These are phyloP conservation scores for Chaetomium tenue DNA, from an alignment of 495 filamentous ascomycete genomes.

Conservation along the genomic window DNA sequence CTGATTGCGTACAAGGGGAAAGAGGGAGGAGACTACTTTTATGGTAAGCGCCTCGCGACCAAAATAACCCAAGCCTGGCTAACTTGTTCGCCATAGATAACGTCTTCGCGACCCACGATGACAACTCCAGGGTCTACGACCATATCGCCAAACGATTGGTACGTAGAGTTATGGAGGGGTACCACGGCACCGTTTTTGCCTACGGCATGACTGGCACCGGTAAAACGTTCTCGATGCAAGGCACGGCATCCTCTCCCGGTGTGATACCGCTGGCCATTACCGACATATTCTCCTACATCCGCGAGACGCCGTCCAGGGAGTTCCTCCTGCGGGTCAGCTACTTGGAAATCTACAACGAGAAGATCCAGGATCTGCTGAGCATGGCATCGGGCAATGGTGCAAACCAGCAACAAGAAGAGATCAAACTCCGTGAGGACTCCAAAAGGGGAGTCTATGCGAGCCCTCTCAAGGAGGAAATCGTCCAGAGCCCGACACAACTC, in stretches of 20 bases:
- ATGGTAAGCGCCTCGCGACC: slow-evolving; percentile 59
- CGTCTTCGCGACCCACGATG: slow-evolving; percentile 87
- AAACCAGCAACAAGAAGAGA: slow-evolving; percentile 68
- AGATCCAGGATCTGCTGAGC: slow-evolving; percentile 88
- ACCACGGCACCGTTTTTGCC: slow-evolving; percentile 96
- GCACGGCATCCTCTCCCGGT: slow-evolving; percentile 92
- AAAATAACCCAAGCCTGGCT: neutral
- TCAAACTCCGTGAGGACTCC: slow-evolving; percentile 92
- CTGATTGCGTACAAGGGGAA: slow-evolving; percentile 79
- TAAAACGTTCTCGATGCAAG: slow-evolving; percentile 99
- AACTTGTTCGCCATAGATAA: slow-evolving; percentile 62
- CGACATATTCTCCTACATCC: slow-evolving; percentile 98
- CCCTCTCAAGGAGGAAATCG: slow-evolving; percentile 96
- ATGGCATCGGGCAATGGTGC: slow-evolving; percentile 56
- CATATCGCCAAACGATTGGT: slow-evolving; percentile 89
- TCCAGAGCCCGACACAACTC: slow-evolving; percentile 94
- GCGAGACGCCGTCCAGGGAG: slow-evolving; percentile 91
- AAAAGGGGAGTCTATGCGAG: slow-evolving; percentile 96
- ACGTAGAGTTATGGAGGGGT: slow-evolving; percentile 96
- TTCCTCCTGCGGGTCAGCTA: slow-evolving; percentile 97
- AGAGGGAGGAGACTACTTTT: slow-evolving; percentile 89
- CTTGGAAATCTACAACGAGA: slow-evolving; percentile 98
- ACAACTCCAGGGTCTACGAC: slow-evolving; percentile 93
- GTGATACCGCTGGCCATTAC: slow-evolving; percentile 97
- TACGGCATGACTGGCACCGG: slow-evolving; percentile 99